Conservation (phyloP, 2,329 filamentous ascomycete genomes). For the Cyanodermella asteris region DNA sequence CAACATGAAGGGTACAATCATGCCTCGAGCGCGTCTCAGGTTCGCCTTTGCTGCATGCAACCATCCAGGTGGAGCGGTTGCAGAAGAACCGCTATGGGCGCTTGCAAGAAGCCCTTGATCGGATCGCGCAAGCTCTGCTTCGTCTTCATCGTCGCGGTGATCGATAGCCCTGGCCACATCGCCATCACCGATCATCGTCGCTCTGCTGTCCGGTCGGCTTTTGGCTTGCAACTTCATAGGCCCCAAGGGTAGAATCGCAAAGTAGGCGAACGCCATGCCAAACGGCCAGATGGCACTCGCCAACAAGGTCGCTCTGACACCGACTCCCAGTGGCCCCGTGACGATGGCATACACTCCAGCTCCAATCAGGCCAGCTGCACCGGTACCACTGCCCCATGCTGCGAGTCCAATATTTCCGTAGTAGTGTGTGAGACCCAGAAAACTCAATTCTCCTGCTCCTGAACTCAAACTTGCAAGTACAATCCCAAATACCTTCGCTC, state of each 20-base stretch:
- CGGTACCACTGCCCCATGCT: constrained; percentile 81
- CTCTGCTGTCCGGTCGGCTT: background rate
- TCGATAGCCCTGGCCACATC: background rate
- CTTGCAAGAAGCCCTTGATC: background rate
- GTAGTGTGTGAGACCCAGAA: constrained; percentile 77
- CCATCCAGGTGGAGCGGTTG: background rate
- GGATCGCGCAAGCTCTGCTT: background rate
- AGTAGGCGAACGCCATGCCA: constrained; percentile 70
- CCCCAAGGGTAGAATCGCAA: constrained; percentile 49
- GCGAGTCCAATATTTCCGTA: constrained; percentile 75
- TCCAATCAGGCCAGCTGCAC: constrained; percentile 68
- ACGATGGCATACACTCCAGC: constrained; percentile 72
- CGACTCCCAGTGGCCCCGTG: constrained; percentile 58
- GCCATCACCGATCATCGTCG: background rate
- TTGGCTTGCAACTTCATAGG: constrained; percentile 24
- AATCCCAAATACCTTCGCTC: constrained; percentile 60
- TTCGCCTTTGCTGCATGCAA: constrained; percentile 13
- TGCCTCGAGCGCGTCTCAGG: constrained; percentile 38
- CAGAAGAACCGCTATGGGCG: background rate
- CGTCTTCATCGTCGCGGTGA: background rate
- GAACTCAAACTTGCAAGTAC: constrained; percentile 66
- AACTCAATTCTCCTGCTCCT: constrained; percentile 75
- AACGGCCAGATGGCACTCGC: constrained; percentile 58
- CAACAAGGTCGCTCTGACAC: constrained; percentile 51
- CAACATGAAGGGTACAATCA: constrained; percentile 40